These are phyloP conservation scores for Neurospora terricola DNA, from an alignment of 495 filamentous ascomycete species.

Conservation along the genomic window DNA sequence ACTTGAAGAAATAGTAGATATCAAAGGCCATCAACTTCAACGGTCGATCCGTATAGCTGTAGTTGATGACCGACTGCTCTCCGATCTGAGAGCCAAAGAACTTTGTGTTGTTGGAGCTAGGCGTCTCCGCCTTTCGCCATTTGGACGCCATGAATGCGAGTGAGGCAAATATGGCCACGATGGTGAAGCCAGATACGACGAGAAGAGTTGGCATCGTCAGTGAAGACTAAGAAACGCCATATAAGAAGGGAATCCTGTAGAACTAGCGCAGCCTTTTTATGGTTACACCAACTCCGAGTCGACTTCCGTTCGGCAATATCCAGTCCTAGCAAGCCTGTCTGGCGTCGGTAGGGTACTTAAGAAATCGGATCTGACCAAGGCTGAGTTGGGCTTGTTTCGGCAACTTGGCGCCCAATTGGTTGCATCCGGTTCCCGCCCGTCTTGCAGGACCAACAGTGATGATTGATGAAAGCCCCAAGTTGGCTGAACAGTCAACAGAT, in stretches of 20 bases:
- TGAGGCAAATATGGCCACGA: conserved; percentile 2
- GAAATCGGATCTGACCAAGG: not conserved
- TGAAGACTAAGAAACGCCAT: not conserved
- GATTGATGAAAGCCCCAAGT: not conserved
- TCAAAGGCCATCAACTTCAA: conserved; percentile 45
- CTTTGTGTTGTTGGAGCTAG: conserved; percentile 5
- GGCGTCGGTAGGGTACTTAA: not conserved
- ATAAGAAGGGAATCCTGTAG: not conserved
- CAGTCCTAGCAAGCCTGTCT: not conserved
- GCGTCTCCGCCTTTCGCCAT: conserved; percentile 2
- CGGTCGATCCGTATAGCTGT: conserved; percentile 52
- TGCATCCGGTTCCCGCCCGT: not conserved
- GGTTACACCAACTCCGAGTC: not conserved
- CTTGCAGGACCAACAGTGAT: not conserved
- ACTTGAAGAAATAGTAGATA: conserved; percentile 41
- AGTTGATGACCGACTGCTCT: conserved; percentile 36
- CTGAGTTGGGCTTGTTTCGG: not conserved
- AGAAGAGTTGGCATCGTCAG: conserved; percentile 1
- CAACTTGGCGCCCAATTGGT: not conserved
- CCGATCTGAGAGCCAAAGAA: conserved; percentile 46
- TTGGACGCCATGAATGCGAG: conserved; percentile 7
- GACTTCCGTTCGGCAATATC: not conserved
- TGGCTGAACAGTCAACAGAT: not conserved
- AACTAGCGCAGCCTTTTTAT: not conserved
- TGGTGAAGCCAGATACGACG: conserved; percentile 3